Conservation (phyloP, 352 stramenopile genomes). For the Phytopythium delawarense region DNA sequence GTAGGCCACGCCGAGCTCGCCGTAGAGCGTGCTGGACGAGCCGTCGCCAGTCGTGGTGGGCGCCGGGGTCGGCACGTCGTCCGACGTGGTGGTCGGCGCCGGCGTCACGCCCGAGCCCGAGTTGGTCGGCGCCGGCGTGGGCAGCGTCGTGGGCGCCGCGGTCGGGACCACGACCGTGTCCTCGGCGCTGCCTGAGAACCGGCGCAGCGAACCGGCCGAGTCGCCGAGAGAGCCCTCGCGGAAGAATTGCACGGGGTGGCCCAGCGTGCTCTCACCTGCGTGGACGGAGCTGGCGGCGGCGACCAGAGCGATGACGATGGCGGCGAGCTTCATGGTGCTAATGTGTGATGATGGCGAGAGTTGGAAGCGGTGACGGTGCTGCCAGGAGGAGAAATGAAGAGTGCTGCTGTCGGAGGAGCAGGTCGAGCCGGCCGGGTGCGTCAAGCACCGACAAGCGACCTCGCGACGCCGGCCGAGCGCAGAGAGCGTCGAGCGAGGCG, state of each 20-base stretch:
- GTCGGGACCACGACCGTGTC: constrained; percentile 9
- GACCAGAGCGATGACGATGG: constrained; percentile 28
- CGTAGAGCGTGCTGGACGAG: constrained; percentile 12
- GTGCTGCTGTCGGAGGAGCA: constrained; percentile 7
- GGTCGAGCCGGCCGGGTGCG: too few relatives aligned
- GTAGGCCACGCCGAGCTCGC: constrained; percentile 24
- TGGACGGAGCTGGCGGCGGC: constrained; percentile 17
- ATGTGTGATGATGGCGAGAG: constrained; percentile 2
- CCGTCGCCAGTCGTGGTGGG: constrained; percentile 7
- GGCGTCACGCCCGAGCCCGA: constrained; percentile 10
- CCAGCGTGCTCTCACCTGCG: constrained; percentile 8
- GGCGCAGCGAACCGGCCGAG: constrained; percentile 1
- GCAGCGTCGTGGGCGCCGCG: constrained; percentile 9
- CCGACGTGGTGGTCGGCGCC: constrained; percentile 11
- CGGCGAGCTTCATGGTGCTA: constrained; percentile 36
- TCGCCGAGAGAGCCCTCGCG: background rate
- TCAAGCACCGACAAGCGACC: background rate
- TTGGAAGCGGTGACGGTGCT: constrained; percentile 7
- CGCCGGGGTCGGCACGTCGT: constrained; percentile 12
- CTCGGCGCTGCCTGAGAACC: background rate
- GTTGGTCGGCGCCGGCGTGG: constrained; percentile 17
- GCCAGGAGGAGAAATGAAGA: constrained; percentile 26
- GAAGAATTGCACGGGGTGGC: constrained; percentile 9
- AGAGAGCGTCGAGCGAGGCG: background rate
- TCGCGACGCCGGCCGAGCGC: background rate